Base-by-base conservation (phyloP, 2,329 filamentous ascomycete species). In the Clonostachys byssicola region DNA sequence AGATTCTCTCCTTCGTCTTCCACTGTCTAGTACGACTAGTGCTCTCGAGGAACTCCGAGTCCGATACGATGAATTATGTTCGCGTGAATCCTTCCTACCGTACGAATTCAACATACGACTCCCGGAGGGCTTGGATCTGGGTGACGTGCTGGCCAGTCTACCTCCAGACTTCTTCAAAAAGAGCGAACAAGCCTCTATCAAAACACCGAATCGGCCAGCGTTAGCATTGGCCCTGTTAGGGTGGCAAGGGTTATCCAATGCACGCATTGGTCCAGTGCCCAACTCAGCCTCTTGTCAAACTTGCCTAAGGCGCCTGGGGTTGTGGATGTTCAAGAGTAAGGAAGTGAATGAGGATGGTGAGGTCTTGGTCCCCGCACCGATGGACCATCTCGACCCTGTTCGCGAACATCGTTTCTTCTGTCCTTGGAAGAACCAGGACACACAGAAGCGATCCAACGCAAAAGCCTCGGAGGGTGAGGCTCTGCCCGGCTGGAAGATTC, bases 291-390 rank as follows among this genome's bases (percentile, higher is more conserved):
- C 83, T 5, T 99, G 94, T 64, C 79, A 86, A 49, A 88, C 89
- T 17, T 99, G 94, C 62, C 88, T 95, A 59, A 84, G 94, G 49
- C 83, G 92, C 2, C 74, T 97, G 1, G 94, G 94, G 0, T 75
- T 99, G 3, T 99, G 94, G 94, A 86, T 99, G 73, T 97, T 95
- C 64, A 87, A 84, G 59, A 85, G 84, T 63, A 91, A 85, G 64
- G 80, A 81, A 56, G 78, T 86, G 33, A 77, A 81, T 49, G 69
- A 72, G 2, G 65, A 69, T 14, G 75, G 74, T 0, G 66, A 75
- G 35, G 68, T 83, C 10, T 64, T 85, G 12, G 73, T 78, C 5
- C 76, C 78, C 2, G 78, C 83, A 4, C 77, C 79, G 2, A 85
- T 88, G 75, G 78, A 81, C 54, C 73, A 80, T 47, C 74, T 94